Evolutionary conservation across 257 asterid genomes (phyloP).

Genomic region (Henckelia pumila): DNA sequence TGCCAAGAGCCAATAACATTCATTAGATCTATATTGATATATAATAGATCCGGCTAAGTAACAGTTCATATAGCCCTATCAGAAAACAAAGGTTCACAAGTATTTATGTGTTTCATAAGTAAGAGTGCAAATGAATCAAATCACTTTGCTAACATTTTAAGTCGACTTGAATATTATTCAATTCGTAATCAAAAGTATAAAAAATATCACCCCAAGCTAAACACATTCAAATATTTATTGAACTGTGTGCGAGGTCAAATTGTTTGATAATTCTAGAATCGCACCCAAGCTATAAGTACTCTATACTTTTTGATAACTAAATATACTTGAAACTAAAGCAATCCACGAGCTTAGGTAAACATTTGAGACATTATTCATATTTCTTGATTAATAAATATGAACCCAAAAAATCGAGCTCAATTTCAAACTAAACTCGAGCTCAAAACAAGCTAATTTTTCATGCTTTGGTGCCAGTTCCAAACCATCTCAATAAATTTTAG

Average conservation of each 20-base stretch:
- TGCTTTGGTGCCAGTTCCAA: neutral
- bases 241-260: no score
- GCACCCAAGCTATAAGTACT: no score
- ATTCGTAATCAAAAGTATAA: neutral
- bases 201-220: neutral
- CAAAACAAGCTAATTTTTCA: neutral
- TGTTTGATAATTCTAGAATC: no score
- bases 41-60: neutral
- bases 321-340: neutral
- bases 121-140: neutral
- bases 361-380: no score
- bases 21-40: neutral
- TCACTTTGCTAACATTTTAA: neutral
- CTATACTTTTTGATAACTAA: no score
- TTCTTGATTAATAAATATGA: neutral
- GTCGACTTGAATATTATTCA: neutral
- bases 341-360: neutral
- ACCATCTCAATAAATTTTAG: neutral
- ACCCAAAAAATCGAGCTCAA: neutral
- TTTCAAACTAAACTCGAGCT: neutral
- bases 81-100: neutral
- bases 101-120: neutral
- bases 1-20: conserved; percentile 20
- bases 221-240: no score
- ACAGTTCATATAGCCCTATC: neutral